Percentiles rank a stretch among this genome's conserved stretches.
Conservation (phyloP, 345 rosid genomes). For the Rhodamnia argentea region DNA sequence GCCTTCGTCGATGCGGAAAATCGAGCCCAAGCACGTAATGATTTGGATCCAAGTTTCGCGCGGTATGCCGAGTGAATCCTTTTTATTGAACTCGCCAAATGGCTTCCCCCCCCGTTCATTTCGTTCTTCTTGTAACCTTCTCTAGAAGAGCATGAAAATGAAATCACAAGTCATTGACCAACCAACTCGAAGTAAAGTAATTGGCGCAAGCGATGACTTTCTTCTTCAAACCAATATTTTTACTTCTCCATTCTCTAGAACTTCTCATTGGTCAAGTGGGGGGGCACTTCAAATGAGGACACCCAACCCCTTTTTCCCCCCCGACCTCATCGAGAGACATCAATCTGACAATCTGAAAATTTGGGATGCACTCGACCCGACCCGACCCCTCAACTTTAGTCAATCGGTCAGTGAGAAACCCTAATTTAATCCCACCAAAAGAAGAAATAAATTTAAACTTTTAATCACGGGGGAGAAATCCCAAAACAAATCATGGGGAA, state of each 20-base stretch:
- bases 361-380: neutral
- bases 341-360: neutral
- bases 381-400: neutral
- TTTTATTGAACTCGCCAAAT: neutral
- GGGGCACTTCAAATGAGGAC: neutral
- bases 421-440: neutral
- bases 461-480: neutral
- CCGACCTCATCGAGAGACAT: neutral
- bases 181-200: neutral
- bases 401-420: neutral
- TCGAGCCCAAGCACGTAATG: neutral
- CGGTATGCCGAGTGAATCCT: neutral
- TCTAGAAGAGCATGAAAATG: neutral
- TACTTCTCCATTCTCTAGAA: neutral
- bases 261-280: neutral
- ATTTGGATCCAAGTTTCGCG: too few species aligned
- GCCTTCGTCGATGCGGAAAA: too few species aligned
- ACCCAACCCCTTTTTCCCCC: neutral
- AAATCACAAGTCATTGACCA: neutral
- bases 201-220: too few species aligned
- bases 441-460: neutral
- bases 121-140: neutral
- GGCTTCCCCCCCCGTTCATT: neutral
- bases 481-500: neutral
- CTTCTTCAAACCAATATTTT: neutral